Percentiles rank a stretch among this genome's conserved stretches.
Evolutionary conservation across 2,329 filamentous ascomycete genomes (phyloP).

Genomic region (Trichophyton simii): DNA sequence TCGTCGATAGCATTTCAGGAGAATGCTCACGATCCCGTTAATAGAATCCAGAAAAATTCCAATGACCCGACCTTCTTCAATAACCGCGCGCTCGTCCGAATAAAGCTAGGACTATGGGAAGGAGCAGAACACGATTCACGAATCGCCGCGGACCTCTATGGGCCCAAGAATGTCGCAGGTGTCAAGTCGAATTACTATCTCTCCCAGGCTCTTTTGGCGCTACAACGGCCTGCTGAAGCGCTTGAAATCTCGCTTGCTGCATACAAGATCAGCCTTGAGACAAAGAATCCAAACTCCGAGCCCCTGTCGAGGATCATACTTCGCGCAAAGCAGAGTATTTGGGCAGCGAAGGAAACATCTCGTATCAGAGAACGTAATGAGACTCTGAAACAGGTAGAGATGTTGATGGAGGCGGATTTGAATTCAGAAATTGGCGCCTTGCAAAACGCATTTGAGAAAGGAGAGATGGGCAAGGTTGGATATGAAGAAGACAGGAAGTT

Average conservation of each 20-base stretch:
- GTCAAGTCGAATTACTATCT: conserved; percentile 81
- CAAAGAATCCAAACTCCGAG: conserved; percentile 53
- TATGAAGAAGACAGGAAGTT: conserved; percentile 56
- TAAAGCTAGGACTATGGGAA: conserved; percentile 62
- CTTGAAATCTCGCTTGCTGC: conserved; percentile 57
- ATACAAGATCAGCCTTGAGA: conserved; percentile 54
- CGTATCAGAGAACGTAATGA: conserved; percentile 35
- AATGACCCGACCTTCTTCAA: conserved; percentile 71
- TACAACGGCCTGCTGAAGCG: conserved; percentile 61
- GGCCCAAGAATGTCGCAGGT: conserved; percentile 35
- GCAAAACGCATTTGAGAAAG: conserved; percentile 24
- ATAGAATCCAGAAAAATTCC: conserved; percentile 63
- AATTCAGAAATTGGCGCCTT: conserved; percentile 27
- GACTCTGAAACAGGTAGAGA: conserved; percentile 30
- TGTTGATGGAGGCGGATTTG: conserved; percentile 28
- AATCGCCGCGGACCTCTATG: conserved; percentile 56
- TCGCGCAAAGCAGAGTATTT: conserved; percentile 70
- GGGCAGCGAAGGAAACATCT: conserved; percentile 57
- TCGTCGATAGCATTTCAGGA: conserved; percentile 1
- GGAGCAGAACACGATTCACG: conserved; percentile 66
- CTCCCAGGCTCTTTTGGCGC: conserved; percentile 66
- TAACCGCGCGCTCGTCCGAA: conserved; percentile 73
- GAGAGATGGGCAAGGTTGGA: conserved; percentile 45
- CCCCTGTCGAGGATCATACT: conserved; percentile 64
- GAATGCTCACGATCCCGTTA: background rate